Evolutionary conservation across 768 basidiomycete species (phyloP).

Genomic region (Sarcomyxa edulis): DNA sequence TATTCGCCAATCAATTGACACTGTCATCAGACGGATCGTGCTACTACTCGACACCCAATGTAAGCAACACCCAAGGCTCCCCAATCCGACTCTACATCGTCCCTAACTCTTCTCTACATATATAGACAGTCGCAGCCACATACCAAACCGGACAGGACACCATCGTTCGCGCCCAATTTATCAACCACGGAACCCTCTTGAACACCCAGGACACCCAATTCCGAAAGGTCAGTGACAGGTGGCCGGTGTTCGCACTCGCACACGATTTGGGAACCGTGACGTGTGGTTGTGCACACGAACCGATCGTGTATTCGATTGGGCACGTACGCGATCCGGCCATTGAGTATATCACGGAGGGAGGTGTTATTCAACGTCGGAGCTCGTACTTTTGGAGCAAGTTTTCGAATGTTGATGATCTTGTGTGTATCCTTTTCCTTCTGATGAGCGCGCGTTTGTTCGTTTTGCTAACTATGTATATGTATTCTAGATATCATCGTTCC

Average conservation of each 20-base stretch:
- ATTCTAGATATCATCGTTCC: constrained; percentile 31
- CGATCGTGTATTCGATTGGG: too few relatives aligned
- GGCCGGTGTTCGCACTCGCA: constrained; percentile 61
- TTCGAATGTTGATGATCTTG: constrained; percentile 24
- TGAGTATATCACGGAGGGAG: constrained; percentile 36
- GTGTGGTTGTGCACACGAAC: constrained; percentile 21
- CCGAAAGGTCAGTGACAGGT: constrained; percentile 48
- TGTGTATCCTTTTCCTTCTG: constrained; percentile 14
- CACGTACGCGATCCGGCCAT: constrained; percentile 47
- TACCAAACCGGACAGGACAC: constrained; percentile 55
- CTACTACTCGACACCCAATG: constrained; percentile 52
- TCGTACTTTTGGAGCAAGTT: constrained; percentile 42
- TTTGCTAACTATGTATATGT: not conserved
- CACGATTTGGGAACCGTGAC: constrained; percentile 51
- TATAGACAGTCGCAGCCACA: constrained; percentile 40
- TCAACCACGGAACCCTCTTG: constrained; percentile 46
- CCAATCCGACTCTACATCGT: constrained; percentile 1
- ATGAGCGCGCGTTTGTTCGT: not conserved
- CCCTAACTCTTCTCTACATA: not conserved
- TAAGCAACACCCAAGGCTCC: constrained; percentile 17
- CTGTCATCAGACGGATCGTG: constrained; percentile 63
- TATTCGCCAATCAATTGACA: too few relatives aligned
- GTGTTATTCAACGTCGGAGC: constrained; percentile 33
- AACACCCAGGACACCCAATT: constrained; percentile 53
- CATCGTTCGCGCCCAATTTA: constrained; percentile 53